Base-by-base conservation (phyloP, 805 yeast genomes). In the Wickerhamiella domercqiae region DNA sequence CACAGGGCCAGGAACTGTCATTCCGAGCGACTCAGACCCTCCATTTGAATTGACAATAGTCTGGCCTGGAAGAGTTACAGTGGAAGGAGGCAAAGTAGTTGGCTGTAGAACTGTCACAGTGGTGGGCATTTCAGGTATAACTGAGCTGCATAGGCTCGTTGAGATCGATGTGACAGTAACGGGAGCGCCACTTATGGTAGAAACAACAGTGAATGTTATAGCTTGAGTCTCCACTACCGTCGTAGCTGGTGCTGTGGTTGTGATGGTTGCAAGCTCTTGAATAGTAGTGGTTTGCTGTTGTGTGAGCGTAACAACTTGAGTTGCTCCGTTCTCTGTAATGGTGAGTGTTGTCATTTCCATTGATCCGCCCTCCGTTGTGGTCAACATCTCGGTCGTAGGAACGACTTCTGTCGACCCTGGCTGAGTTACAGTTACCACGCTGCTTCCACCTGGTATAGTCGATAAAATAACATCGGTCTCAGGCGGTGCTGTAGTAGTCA, bases 31-130 rank as follows among this genome's bases (percentile, higher is more conserved):
- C n/a, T n/a, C n/a, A n/a, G n/a, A n/a, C n/a, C n/a, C n/a, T n/a
- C n/a, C n/a, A n/a, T n/a, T n/a, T n/a, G n/a, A n/a, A n/a, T n/a
- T n/a, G n/a, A n/a, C n/a, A n/a, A n/a, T 14, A 14, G 32, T 26
- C 9, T 15, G 15, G 16, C n/a, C 29, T 5, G 37, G 37, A 5
- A 25, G 37, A 6, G 33, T 35, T 21, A 35, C 29, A 15, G 38
- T 35, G 5, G 38, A 35, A 16, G 11, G 17, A 11, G 9, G 16
- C 9, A 29, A 18, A 24, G 26, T 24, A 9, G 26, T 24, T 24
- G 26, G 26, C 13, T 24, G 26, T 13, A 24, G 11, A 9, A 24
- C 26, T 24, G 26, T 24, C 9, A 24, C 26, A 9, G 26, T 24
- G 26, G 26, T 24, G 9, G 26, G 26, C 11, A 9, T 24, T 24